Evolutionary conservation across 257 asterid species (phyloP), one percentile per base, ranked within the genome.

Genomic region (Capsicum baccatum): DNA sequence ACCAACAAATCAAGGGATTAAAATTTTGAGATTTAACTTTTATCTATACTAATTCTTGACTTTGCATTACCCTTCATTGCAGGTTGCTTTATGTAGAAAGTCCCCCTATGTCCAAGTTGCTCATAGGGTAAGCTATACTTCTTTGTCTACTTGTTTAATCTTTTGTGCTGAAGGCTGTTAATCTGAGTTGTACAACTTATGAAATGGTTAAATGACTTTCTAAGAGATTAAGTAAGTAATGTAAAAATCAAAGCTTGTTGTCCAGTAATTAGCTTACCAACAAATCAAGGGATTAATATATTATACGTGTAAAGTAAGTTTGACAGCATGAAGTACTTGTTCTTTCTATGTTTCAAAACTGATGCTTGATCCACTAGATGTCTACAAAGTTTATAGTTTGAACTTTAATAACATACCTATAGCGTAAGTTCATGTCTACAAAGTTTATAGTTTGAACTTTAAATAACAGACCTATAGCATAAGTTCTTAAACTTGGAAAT

Each of bases 21-120:
- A 12, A 13, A n/a, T 55, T 37, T 83, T 54, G 5, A 33, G 54
- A 3, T 87, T 80, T 67, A 9, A n/a, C 58, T 62, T 50, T 68
- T 74, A 67, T 37, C 44, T 76, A 50, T 78, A 70, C 84, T 69
- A 70, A 73, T 58, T 76, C 59, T 80, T 54, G 15, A 79, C 58
- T 64, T 84, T 78, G 37, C 26, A 17, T 63, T 66, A 55, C 84
- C 79, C 83, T 64, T 85, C 83, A 79, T 91, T 79, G 58, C 86
- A 97, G 98, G 99, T 97, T 91, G 99, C 99, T 79, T 89, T 97
- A 84, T 97, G 99, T 85, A 94, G 99, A 86, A 97, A 97, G 90
- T 97, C 99, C 83, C 26, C 26, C 26, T 26, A 26, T 26, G 26
- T 26, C 26, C 26, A 26, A 26, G 26, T 26, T 26, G 26, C 26